phyloP scores from a whole-genome alignment of 495 filamentous ascomycete genomes.

The Lasiosphaeria ovina region DNA sequence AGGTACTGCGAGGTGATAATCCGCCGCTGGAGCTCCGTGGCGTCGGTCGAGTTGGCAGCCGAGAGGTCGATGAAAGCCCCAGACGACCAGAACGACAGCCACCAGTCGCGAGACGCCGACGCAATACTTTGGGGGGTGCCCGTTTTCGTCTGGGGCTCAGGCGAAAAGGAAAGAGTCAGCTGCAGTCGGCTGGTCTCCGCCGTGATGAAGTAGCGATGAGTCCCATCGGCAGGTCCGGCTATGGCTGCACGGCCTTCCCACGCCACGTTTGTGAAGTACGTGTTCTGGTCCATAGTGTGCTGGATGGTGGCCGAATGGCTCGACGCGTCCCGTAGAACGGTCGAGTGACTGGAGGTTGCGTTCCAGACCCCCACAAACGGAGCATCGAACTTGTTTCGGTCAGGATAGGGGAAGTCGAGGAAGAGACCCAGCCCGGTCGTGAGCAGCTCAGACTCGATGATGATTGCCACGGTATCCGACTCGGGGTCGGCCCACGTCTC shows the following conservation, averaged over 20 bases:
- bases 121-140: constrained; percentile 1
- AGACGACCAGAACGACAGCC: constrained; percentile 44
- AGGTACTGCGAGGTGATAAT: constrained; percentile 52
- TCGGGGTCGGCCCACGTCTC: constrained; percentile 46
- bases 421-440: constrained; percentile 42
- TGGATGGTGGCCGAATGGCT: constrained; percentile 38
- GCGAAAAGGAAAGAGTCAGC: constrained; percentile 38
- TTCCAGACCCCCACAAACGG: constrained; percentile 51
- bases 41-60: constrained; percentile 31
- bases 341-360: constrained; percentile 44
- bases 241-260: constrained; percentile 42
- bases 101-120: constrained; percentile 28
- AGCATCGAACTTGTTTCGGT: constrained; percentile 45
- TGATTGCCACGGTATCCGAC: constrained; percentile 47
- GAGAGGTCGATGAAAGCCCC: constrained; percentile 51
- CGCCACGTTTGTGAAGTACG: constrained; percentile 40
- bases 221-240: constrained; percentile 28
- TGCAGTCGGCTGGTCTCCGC: constrained; percentile 19
- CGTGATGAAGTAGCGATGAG: constrained; percentile 47
- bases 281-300: constrained; percentile 44
- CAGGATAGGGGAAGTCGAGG: constrained; percentile 52
- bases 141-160: constrained; percentile 2
- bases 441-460: constrained; percentile 42
- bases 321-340: constrained; percentile 26
- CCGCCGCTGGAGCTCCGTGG: constrained; percentile 48